phyloP scores from a whole-genome alignment of 2,329 filamentous ascomycete species.

The Ophiocordyceps camponoti-leonardi region DNA sequence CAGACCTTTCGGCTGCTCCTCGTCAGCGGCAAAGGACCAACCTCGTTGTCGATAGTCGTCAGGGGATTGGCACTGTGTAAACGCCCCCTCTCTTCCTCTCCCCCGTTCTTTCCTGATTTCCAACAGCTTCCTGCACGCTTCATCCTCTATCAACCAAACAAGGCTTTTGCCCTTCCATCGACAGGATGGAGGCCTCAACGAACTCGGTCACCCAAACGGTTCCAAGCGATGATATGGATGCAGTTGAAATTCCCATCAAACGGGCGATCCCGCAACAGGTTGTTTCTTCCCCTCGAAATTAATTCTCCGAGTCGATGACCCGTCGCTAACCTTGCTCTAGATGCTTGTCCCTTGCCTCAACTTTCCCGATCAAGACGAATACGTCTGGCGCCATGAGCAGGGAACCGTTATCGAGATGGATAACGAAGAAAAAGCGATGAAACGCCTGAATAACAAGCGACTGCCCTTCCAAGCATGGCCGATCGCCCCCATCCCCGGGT shows the following conservation, averaged over 20 bases:
- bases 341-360: constrained; percentile 4
- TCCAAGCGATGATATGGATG: not conserved
- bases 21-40: not conserved
- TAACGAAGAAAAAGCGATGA: constrained; percentile 12
- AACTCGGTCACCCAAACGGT: not conserved
- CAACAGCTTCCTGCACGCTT: not conserved
- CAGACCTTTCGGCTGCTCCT: not conserved
- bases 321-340: not conserved
- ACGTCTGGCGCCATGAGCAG: constrained; percentile 11
- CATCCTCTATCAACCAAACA: not conserved
- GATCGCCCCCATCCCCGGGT: constrained; percentile 12
- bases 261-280: not conserved
- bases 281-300: not conserved
- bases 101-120: not conserved
- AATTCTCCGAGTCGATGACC: not conserved
- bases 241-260: too few species aligned
- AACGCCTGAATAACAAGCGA: constrained; percentile 9
- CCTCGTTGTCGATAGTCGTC: not conserved
- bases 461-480: constrained; percentile 11
- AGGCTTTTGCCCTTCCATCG: not conserved
- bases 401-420: constrained; percentile 16
- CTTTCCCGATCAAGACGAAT: constrained; percentile 9
- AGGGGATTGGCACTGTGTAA: not conserved
- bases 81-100: not conserved
- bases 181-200: not conserved